These are phyloP conservation scores for Chrysanthemum makinoi DNA, from an alignment of 129 eudicot species.

Conservation along the genomic window DNA sequence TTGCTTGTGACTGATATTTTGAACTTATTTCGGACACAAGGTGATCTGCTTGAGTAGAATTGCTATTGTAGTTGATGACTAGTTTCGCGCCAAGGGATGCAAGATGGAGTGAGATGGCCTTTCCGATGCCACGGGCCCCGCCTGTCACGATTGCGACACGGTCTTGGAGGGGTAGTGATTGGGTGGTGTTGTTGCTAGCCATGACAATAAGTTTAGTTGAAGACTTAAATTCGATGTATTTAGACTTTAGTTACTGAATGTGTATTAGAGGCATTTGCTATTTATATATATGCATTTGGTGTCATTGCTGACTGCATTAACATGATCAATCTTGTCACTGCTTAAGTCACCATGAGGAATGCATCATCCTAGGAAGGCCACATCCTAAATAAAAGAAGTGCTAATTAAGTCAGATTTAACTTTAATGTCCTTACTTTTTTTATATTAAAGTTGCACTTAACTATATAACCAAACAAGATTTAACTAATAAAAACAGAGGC, in stretches of 20 bases:
- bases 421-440: background rate
- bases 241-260: background rate
- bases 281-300: slow-evolving; percentile 5
- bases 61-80: slow-evolving; percentile 48
- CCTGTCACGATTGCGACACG: slow-evolving; percentile 65
- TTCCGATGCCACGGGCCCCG: slow-evolving; percentile 65
- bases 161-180: slow-evolving; percentile 30
- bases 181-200: slow-evolving; percentile 17
- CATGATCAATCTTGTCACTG: slow-evolving; percentile 17
- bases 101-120: slow-evolving; percentile 55
- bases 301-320: background rate
- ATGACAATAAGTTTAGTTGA: background rate
- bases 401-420: background rate
- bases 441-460: too few relatives aligned
- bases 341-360: slow-evolving; percentile 22
- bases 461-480: too few relatives aligned
- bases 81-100: slow-evolving; percentile 60
- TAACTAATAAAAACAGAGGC: background rate
- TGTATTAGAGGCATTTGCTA: background rate
- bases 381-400: too few relatives aligned
- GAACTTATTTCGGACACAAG: slow-evolving; percentile 41
- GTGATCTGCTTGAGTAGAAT: slow-evolving; percentile 36
- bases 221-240: background rate
- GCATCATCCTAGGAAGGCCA: too few relatives aligned
- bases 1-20: slow-evolving; percentile 21